Conservation (phyloP, 352 stramenopile species). For the Elongisporangium undulatum region DNA sequence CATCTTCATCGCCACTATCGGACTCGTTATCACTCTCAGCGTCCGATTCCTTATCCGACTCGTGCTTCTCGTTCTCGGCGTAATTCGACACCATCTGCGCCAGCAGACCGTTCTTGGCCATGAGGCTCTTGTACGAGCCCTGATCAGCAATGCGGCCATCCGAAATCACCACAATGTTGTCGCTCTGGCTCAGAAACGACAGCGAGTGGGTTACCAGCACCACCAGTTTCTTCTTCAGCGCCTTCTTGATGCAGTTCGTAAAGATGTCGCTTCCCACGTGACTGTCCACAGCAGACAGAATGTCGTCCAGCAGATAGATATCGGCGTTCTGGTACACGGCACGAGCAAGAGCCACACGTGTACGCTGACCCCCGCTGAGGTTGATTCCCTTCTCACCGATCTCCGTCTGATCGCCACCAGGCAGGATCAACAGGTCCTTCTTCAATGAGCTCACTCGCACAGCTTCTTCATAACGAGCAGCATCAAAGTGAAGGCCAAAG, state of each 20-base stretch:
- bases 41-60: conserved; percentile 18
- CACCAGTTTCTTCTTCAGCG: conserved; percentile 76
- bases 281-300: conserved; percentile 92
- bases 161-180: conserved; percentile 54
- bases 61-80: conserved; percentile 50
- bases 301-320: conserved; percentile 94
- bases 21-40: conserved; percentile 17
- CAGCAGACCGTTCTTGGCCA: conserved; percentile 45
- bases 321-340: conserved; percentile 78
- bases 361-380: conserved; percentile 92
- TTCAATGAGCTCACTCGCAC: conserved; percentile 46
- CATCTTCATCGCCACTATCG: conserved; percentile 33
- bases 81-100: conserved; percentile 68
- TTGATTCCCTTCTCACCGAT: conserved; percentile 97
- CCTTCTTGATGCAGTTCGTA: conserved; percentile 46
- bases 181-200: conserved; percentile 47
- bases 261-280: conserved; percentile 95
- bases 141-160: conserved; percentile 51
- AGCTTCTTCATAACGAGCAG: conserved; percentile 48
- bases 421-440: conserved; percentile 47
- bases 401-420: conserved; percentile 90
- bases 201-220: conserved; percentile 78
- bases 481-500: conserved; percentile 86
- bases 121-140: conserved; percentile 54
- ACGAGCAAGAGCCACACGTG: conserved; percentile 71